Base-by-base conservation (phyloP, 257 asterid species). In the Solanum stenotomum region DNA sequence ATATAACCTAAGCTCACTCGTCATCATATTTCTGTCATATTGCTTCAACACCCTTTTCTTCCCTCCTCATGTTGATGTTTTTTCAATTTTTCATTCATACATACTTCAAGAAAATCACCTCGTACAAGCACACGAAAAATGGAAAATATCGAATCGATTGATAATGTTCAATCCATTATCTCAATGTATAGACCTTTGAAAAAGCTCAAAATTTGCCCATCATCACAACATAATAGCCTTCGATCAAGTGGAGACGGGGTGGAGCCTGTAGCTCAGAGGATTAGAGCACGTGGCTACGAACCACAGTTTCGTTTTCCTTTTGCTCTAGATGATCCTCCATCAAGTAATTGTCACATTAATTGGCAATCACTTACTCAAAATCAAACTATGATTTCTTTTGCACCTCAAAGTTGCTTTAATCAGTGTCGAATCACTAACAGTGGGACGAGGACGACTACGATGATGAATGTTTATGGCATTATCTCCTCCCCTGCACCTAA, bases 401-500 rank as follows among this genome's bases (percentile, higher is more conserved):
- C n/a, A n/a, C n/a, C n/a, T n/a, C n/a, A n/a, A n/a, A n/a, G n/a
- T n/a, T n/a, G n/a, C n/a, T n/a, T n/a, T n/a, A n/a, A n/a, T n/a
- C n/a, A n/a, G n/a, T n/a, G n/a, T n/a, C n/a, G n/a, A n/a, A n/a
- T n/a, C n/a, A n/a, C n/a, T n/a, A 3, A 11, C 11, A 83, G 16
- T 75, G 65, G 22, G 13, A 22, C 6, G 29, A 61, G 12, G 29
- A 61, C 27, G 14, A 61, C 70, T 6, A 4, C 1, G 0, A 74
- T 23, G 34, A 23, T 23, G 56, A 23, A 76, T 23, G 56, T 29
- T 72, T 61, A 86, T 56, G 63, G 63, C 20, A 22, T 10, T 35
- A 23, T 18, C 22, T 88, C 84, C 15, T 76, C 56, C 31, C 23
- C 40, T 15, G 10, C 42, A 22, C 85, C 91, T 12, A 93, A 90